Evolutionary conservation across 2,329 filamentous ascomycete genomes (phyloP), one percentile per base, ranked within the genome.

Genomic region (Ascochyta pisi): DNA sequence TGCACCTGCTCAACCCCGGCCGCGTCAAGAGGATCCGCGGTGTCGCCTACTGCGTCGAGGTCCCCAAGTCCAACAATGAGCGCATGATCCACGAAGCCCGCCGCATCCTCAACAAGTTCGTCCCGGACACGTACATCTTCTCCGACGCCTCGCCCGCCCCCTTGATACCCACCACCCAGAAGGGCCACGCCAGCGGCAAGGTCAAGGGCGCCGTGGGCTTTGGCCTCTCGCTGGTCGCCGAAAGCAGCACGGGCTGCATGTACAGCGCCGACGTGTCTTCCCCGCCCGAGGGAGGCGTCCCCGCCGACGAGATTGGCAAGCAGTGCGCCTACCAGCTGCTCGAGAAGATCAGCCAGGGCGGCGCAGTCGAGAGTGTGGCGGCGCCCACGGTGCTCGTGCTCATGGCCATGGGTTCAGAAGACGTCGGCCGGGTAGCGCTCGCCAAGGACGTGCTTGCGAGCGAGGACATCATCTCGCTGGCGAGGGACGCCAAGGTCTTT

Each of bases 341-440:
- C 12, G 93, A 98, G 76, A 84, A 87, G 22, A 89, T 98, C 58
- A 85, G 85, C 47, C 85, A 88, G 65, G 94, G 93, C 10, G 95
- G 95, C 1, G 96, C 92, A 73, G 90, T 91, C 3, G 89, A 87
- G 49, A 82, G 82, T 13, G 83, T 89, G 3, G 90, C 91, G 2
- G 87, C 88, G 5, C 82, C 86, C 3, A 94, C 89, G 0, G 83
- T 96, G 62, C 76, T 99, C 49, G 90, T 88, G 16, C 81, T 99
- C 60, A 99, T 99, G 95, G 92, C 93, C 31, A 98, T 99, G 95
- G 95, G 95, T 0, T 91, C 90, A 1, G 95, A 98, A 73, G 95
- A 99, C 75, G 92, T 99, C 13, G 95, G 95, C 4, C 85, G 95
- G 56, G 76, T 99, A 63, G 86, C 91, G 60, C 73, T 99, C 55